Base-by-base conservation (phyloP, 345 rosid species). In the Rhodamnia argentea region DNA sequence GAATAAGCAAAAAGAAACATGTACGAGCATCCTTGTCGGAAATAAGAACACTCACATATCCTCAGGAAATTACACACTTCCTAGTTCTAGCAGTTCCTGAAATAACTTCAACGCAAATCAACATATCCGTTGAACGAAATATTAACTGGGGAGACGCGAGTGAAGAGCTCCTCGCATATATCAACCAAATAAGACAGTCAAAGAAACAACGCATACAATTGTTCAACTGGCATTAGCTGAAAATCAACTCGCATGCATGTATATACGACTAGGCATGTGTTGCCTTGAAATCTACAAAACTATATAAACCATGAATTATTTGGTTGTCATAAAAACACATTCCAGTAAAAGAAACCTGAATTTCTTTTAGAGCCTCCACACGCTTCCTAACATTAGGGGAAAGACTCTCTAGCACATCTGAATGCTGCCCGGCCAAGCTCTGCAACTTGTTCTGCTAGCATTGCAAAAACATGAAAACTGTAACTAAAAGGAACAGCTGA, bases 291-390 rank as follows among this genome's bases (percentile, higher is more conserved):
- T 26, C 47, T 37, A 70, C 81, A 37, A 24, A 2, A 20, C 81
- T 70, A 42, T 20, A 70, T 70, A 70, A 70, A 12, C 52, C 7
- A 13, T 44, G 47, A 85, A 54, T 42, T 14, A 52, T 47, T 32
- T 37, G 27, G 42, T n/a, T n/a, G n/a, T 12, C 24, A 13, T 8
- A 56, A 76, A 23, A 70, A 37, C 55, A 86, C 42, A 52, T 70
- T 24, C 81, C 44, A 58, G 52, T 51, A 83, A 83, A 82, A 85
- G 83, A 70, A 70, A 70, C 99, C 95, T 98, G 99, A 85, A 98
- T 94, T 92, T 93, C 99, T 87, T 96, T 93, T 18, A 98, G 98
- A 90, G 86, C 89, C 87, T 96, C 99, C 3, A 98, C 99, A 50
- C 99, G 99, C 92, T 96, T 93, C 91, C 96, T 92, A 82, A 96